phyloP scores from a whole-genome alignment of 768 basidiomycete species.

The Kwoniella newhampshirensis region DNA sequence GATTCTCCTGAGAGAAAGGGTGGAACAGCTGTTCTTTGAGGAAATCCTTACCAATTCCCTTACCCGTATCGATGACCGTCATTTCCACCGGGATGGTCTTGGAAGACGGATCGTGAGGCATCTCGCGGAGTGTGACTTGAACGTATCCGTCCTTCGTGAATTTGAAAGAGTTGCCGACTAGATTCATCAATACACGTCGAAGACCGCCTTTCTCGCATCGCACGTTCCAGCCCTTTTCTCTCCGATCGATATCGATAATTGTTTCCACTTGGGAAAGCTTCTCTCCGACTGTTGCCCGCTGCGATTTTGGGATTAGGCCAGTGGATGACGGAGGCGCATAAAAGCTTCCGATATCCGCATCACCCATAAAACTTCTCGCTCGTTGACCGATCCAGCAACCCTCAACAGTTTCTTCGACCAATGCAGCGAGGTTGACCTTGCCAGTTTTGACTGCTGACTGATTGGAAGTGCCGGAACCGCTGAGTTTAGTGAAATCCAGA shows the following conservation, averaged over 20 bases:
- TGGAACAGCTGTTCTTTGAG: conserved; percentile 94
- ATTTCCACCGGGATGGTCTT: conserved; percentile 74
- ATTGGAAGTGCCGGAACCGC: conserved; percentile 63
- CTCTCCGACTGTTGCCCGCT: conserved; percentile 51
- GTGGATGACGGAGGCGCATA: conserved; percentile 75
- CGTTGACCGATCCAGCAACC: conserved; percentile 92
- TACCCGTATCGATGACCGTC: conserved; percentile 83
- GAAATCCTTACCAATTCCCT: conserved; percentile 92
- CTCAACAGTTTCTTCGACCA: conserved; percentile 61
- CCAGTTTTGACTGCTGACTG: conserved; percentile 60
- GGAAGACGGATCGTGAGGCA: conserved; percentile 60
- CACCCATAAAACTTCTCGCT: conserved; percentile 68
- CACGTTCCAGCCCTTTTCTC: conserved; percentile 78
- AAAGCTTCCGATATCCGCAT: conserved; percentile 85
- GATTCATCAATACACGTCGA: conserved; percentile 86
- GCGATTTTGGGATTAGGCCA: conserved; percentile 42
- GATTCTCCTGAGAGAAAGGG: conserved; percentile 95
- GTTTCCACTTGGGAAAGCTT: conserved; percentile 68
- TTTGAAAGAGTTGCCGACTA: conserved; percentile 90
- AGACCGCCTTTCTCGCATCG: conserved; percentile 91
- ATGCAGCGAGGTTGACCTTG: conserved; percentile 53
- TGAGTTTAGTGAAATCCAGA: conserved; percentile 90
- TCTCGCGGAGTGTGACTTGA: conserved; percentile 75
- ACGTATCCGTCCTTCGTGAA: conserved; percentile 88
- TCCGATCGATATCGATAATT: conserved; percentile 77